Base-by-base conservation (phyloP, 192 early-diverging fungal genomes). In the Podila verticillata region DNA sequence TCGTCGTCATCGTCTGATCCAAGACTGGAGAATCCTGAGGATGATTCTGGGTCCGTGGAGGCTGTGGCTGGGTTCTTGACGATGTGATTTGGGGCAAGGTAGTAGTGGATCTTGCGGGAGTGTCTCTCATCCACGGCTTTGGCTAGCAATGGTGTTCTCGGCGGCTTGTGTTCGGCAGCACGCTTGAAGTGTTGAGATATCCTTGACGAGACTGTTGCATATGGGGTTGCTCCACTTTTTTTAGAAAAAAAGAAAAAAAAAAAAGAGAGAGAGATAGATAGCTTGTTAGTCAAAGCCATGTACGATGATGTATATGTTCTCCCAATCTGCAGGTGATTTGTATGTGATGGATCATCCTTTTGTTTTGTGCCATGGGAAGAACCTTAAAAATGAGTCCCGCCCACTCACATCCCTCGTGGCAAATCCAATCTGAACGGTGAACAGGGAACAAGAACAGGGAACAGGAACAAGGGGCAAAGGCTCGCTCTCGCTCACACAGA, bases 181-280 rank as follows among this genome's bases (percentile, higher is more conserved):
- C 93, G 90, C 70, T 94, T 94, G 65, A 95, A 96, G 70, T 96
- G 95, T 73, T 96, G 93, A 3, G 94, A 95, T 73, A 96, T 96
- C 44, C 94, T 88, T 44, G 94, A 96, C 13, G 94, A 95, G 29
- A 96, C 95, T 22, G 95, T 96, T 2, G 94, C 95, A 83, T 92
- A 94, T 28, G 95, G 94, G 22, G 95, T 96, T 39, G 90, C 87
- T 35, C 95, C 94, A 44, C 94, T 90, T 69, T 20, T 12, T 28
- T 48, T 35, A 30, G 30, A 69, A 57, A 61, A 65, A 22, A 34
- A 65, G 51, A 63, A 31, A 59, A 57, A 26, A 57, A n/a, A n/a
- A n/a, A n/a, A n/a, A n/a, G n/a, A n/a, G n/a, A n/a, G n/a, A n/a
- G n/a, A n/a, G n/a, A n/a, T n/a, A n/a, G n/a, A n/a, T n/a, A n/a